Base-by-base conservation (phyloP, 495 filamentous ascomycete genomes). In the Astrothelium subdiscretum region DNA sequence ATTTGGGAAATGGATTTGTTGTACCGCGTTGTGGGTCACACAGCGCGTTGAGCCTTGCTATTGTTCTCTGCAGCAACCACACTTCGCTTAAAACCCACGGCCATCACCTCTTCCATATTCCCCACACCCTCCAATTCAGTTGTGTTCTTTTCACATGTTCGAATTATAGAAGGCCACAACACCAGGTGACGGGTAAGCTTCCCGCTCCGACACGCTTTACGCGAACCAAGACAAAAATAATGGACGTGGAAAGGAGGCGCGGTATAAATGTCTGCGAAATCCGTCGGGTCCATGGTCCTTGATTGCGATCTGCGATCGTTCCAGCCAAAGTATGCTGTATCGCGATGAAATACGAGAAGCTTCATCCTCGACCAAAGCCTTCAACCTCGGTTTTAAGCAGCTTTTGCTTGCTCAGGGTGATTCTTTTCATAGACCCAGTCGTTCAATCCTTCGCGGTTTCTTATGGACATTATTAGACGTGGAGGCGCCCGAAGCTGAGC, bases 341-440 rank as follows among this genome's bases (percentile, higher is more conserved):
- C 20, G 18, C 3, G 3, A 48, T 18, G 3, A n/a, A 20, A 48
- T 10, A 20, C 18, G 42, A 48, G 13, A 8, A 11, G 18, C 8
- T 48, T 3, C 18, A 48, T 48, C 20, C 42, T 20, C 42, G 18
- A 20, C 42, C 42, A 3, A 48, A 48, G 22, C 24, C 24, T 24
- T 2, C 8, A 54, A 11, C 24, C 20, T 6, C 8, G 48, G 8
- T 3, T 4, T 24, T 54, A 54, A 10, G 48, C 48, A 11, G 48
- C 48, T 29, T 26, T 54, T 26, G 48, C 57, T 22, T 42, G 57
- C 44, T 67, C 59, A 64, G 38, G 65, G 57, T 58, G 65, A 42
- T 51, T 64, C 68, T 87, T 81, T 76, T 97, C 91, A 70, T 90
- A 91, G 61, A 97, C 81, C 94, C 94, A 98, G 73, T 98, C 94